Evolutionary conservation across 1,139 yeast species (phyloP).

Genomic region (Geotrichum armillariae): DNA sequence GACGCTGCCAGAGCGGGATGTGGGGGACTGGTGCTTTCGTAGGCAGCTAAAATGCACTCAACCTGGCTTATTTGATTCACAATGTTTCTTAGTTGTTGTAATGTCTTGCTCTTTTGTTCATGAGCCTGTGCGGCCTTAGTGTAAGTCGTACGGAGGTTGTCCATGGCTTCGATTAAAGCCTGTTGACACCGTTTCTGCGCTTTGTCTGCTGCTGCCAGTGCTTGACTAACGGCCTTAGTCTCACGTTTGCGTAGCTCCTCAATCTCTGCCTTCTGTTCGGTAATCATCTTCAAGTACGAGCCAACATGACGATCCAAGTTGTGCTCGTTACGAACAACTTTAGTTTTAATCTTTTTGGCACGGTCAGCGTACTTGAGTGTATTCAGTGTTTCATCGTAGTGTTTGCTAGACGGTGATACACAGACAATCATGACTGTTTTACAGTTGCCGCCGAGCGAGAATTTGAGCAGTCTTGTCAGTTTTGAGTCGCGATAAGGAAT

Average conservation of each 20-base stretch:
- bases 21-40: neutral
- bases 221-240: conserved; percentile 41
- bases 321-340: conserved; percentile 70
- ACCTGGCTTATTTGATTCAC: conserved; percentile 28
- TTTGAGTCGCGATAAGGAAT: conserved; percentile 91
- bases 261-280: conserved; percentile 78
- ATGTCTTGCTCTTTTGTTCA: conserved; percentile 23
- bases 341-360: conserved; percentile 88
- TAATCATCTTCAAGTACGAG: conserved; percentile 79
- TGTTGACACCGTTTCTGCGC: conserved; percentile 24
- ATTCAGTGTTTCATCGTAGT: conserved; percentile 89
- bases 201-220: conserved; percentile 27
- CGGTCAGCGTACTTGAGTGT: conserved; percentile 88
- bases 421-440: conserved; percentile 96
- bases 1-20: conserved; percentile 1
- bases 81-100: conserved; percentile 25
- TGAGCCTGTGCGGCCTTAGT: conserved; percentile 25
- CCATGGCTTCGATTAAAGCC: conserved; percentile 30
- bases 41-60: conserved; percentile 11
- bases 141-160: conserved; percentile 26
- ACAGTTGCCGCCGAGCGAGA: conserved; percentile 93
- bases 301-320: conserved; percentile 85
- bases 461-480: conserved; percentile 78
- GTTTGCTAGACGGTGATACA: conserved; percentile 79
- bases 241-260: conserved; percentile 66